Percentiles rank a stretch among this genome's conserved stretches.
Evolutionary conservation across 441 rosid species (phyloP).

Genomic region (Populus hybrid): DNA sequence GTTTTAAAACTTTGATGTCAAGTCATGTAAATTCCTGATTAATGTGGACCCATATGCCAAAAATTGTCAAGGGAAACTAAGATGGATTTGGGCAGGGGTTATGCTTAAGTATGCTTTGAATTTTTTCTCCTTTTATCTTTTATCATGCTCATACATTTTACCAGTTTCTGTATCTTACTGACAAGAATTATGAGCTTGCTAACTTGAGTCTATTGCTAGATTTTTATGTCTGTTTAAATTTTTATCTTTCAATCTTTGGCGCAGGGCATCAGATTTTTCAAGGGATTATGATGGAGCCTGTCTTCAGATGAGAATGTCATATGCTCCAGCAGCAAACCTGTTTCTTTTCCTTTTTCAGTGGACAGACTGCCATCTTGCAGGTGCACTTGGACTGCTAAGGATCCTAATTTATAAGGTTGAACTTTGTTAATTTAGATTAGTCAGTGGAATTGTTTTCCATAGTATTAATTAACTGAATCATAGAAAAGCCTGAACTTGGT

Average conservation of each 20-base stretch:
- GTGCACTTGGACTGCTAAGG: slow-evolving; percentile 48
- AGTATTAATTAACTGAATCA: not conserved
- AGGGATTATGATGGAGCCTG: slow-evolving; percentile 64
- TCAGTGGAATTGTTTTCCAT: not conserved
- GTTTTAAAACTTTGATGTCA: not conserved
- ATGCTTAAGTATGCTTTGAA: not conserved
- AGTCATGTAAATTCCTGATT: not conserved
- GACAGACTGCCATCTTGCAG: slow-evolving; percentile 37
- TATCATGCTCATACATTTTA: not conserved
- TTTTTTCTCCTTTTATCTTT: not conserved
- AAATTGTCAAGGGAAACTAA: not conserved
- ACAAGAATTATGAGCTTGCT: not conserved
- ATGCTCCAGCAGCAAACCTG: slow-evolving; percentile 62
- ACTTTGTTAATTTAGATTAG: not conserved
- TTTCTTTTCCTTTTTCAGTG: slow-evolving; percentile 66
- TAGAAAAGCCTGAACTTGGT: not conserved
- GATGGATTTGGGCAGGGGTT: not conserved
- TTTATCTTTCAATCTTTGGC: slow-evolving; percentile 5
- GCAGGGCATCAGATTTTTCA: slow-evolving; percentile 61
- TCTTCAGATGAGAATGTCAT: slow-evolving; percentile 70
- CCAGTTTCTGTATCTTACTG: not conserved
- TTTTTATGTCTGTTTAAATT: slow-evolving; percentile 5
- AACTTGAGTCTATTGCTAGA: not conserved
- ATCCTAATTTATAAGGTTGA: slow-evolving; percentile 60
- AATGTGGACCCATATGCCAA: not conserved